phyloP scores from a whole-genome alignment of 768 basidiomycete species.

The Harrya chromipes region DNA sequence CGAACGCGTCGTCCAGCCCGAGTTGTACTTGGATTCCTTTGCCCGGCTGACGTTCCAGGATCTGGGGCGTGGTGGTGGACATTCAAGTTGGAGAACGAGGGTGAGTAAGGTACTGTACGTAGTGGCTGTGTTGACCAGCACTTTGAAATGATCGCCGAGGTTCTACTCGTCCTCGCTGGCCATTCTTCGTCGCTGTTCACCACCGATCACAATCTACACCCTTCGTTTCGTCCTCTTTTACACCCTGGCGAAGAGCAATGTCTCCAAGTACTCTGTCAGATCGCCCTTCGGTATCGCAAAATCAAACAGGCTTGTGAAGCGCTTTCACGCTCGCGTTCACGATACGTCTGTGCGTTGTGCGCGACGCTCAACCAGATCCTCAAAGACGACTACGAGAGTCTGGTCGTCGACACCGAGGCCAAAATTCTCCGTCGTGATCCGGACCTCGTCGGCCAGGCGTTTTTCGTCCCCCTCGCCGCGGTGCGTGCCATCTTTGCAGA shows the following conservation, averaged over 20 bases:
- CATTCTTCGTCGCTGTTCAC: slow-evolving; percentile 85
- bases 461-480: slow-evolving; percentile 80
- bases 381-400: slow-evolving; percentile 73
- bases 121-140: slow-evolving; percentile 7
- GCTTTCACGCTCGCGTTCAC: slow-evolving; percentile 58
- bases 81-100: slow-evolving; percentile 7
- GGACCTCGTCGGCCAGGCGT: slow-evolving; percentile 70
- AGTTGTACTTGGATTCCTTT: slow-evolving; percentile 27
- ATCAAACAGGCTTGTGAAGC: slow-evolving; percentile 56
- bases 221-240: slow-evolving; percentile 70
- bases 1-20: slow-evolving; percentile 68
- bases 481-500: slow-evolving; percentile 79
- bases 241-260: slow-evolving; percentile 72
- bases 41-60: slow-evolving; percentile 23
- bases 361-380: slow-evolving; percentile 71
- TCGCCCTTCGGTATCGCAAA: slow-evolving; percentile 72
- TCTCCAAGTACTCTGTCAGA: slow-evolving; percentile 73
- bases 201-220: slow-evolving; percentile 52
- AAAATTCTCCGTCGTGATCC: slow-evolving; percentile 75
- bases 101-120: no score
- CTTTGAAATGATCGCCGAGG: slow-evolving; percentile 76
- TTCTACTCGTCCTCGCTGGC: slow-evolving; percentile 82
- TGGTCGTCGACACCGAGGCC: slow-evolving; percentile 78
- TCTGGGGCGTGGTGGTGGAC: slow-evolving; percentile 12
- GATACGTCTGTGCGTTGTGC: slow-evolving; percentile 78